phyloP scores from a whole-genome alignment of 352 stramenopile genomes.

The Phytophthora vignae region DNA sequence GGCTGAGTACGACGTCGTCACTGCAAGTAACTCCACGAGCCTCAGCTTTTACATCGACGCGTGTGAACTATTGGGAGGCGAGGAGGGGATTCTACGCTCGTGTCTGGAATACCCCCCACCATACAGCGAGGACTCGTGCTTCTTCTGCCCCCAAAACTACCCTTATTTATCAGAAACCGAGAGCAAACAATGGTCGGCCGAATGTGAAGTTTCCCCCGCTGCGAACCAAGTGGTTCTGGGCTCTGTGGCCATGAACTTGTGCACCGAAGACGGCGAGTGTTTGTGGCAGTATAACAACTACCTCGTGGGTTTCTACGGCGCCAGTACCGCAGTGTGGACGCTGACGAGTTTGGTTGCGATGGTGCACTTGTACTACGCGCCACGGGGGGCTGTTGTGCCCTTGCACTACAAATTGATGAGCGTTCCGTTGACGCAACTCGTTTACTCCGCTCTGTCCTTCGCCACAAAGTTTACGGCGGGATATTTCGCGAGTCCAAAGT shows the following conservation, averaged over 20 bases:
- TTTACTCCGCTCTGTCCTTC: conserved; percentile 44
- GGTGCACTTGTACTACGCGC: conserved; percentile 44
- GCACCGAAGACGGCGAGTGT: conserved; percentile 45
- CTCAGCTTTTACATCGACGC: conserved; percentile 64
- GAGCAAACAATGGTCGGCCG: conserved; percentile 7
- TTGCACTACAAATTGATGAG: conserved; percentile 58
- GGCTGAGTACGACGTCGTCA: conserved; percentile 12
- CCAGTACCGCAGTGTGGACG: conserved; percentile 42
- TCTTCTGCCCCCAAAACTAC: conserved; percentile 50
- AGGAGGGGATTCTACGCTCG: conserved; percentile 49
- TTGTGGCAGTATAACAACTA: conserved; percentile 26
- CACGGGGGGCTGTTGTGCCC: conserved; percentile 40
- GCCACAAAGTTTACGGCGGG: conserved; percentile 43
- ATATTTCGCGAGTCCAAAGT: conserved; percentile 39
- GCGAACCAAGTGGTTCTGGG: conserved; percentile 40
- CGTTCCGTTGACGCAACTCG: conserved; percentile 43
- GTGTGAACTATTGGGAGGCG: conserved; percentile 57
- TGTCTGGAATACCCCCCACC: conserved; percentile 40
- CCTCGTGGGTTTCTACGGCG: conserved; percentile 46
- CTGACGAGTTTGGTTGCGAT: conserved; percentile 41
- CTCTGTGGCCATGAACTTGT: conserved; percentile 58
- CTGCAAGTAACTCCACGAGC: conserved; percentile 27
- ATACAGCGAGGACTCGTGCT: conserved; percentile 31
- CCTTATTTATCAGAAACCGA: conserved; percentile 3
- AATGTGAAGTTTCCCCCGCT: conserved; percentile 31